Base-by-base conservation (phyloP, 2,329 filamentous ascomycete species). In the Coniochaeta sp. region DNA sequence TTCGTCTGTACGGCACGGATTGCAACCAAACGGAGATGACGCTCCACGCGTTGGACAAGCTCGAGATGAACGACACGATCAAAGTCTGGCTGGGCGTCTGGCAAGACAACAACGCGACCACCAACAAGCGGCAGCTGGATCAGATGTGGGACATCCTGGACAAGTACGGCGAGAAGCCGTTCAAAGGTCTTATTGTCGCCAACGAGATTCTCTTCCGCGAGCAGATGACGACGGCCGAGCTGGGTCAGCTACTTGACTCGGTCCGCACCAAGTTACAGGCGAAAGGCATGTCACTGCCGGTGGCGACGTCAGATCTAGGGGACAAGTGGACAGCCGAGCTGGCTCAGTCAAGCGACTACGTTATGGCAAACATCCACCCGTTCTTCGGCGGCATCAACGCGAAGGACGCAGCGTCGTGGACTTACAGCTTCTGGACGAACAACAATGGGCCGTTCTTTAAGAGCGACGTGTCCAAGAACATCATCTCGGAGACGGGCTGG, bases 1-100 rank as follows among this genome's bases (percentile, higher is more conserved):
- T 98, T 55, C 88, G 93, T 8, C 80, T 97, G 1, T 98, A 98
- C 72, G 93, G 93, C 57, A 98, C 91, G 14, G 93, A 98, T 76
- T 98, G 93, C 81, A 97, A 97, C 74, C 93, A 98, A 75, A 98
- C 93, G 0, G 85, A 96, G 73, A 95, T 98, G 89, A 85, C 96
- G 0, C 78, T 98, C 9, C 88, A 95, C 67, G 88, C 93, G 22
- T 88, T 98, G 66, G 80, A 90, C 60, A 82, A 82, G 57, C 81
- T 98, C 14, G 80, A 88, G 58, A 77, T 97, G 66, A 81, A 89
- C 59, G 80, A 84, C 60, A 79, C 78, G 1, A 86, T 96, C 78
- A 96, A 96, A 73, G 80, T 98, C 63, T 98, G 93, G 93, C 79
- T 98, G 52, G 93, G 93, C 17, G 93, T 98, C 3, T 97, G 93